A percentile compares a stretch with the other conserved stretches of the same genome.
Evolutionary conservation across 192 early-diverging fungal genomes (phyloP).

Genomic region (Rhizophagus sp.): DNA sequence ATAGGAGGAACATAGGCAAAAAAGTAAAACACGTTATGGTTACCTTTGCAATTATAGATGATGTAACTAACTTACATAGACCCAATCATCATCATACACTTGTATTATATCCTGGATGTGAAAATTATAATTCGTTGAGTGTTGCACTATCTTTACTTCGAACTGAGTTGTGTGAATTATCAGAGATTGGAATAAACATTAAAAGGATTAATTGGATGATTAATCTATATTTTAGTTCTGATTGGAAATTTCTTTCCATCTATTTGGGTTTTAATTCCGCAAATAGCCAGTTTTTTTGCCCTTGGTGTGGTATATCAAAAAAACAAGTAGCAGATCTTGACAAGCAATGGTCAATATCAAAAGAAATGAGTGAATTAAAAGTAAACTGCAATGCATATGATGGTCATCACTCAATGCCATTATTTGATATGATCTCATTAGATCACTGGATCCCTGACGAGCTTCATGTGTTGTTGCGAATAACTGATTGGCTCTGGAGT

Average conservation of each 20-base stretch:
- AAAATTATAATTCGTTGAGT: neutral
- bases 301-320: too few species aligned
- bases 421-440: too few species aligned
- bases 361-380: neutral
- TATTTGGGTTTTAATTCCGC: too few species aligned
- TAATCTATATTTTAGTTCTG: too few species aligned
- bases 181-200: neutral
- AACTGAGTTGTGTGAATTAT: neutral
- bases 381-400: neutral
- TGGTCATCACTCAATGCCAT: neutral
- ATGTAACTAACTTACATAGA: neutral
- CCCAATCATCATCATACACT: neutral
- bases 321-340: too few species aligned
- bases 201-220: too few species aligned
- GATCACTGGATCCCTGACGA: neutral
- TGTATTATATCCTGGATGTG: neutral
- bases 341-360: neutral
- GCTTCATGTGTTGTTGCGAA: neutral
- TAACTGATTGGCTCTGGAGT: too few species aligned
- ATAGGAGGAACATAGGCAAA: neutral
- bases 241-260: too few species aligned
- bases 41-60: neutral
- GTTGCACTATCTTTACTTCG: neutral
- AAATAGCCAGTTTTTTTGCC: too few species aligned
- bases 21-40: conserved; percentile 10